phyloP scores from a whole-genome alignment of 257 asterid species.

The Penstemon barbatus region DNA sequence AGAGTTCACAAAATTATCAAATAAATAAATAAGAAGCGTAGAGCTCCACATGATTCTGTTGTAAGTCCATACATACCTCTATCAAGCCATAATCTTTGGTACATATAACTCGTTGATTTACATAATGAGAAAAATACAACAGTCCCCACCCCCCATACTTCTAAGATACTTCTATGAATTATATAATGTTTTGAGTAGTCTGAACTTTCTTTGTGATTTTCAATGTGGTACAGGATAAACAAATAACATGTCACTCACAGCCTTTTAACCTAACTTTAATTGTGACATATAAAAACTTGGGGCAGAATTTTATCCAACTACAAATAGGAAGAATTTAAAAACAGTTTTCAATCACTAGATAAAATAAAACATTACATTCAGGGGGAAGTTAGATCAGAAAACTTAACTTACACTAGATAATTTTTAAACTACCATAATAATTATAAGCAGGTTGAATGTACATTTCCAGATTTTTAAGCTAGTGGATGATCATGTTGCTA shows the following conservation, averaged over 20 bases:
- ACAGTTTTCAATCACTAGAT: neutral
- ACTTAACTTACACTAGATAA: neutral
- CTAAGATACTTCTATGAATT: neutral
- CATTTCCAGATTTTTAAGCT: neutral
- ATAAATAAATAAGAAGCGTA: no score
- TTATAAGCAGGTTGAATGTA: neutral
- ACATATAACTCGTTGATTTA: neutral
- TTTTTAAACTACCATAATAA: neutral
- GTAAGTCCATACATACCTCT: neutral
- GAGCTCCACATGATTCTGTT: neutral
- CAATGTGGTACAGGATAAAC: neutral
- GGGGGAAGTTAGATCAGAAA: neutral
- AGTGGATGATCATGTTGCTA: constrained; percentile 17
- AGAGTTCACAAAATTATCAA: neutral
- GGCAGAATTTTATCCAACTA: neutral
- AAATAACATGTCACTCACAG: neutral
- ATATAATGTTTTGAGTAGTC: neutral
- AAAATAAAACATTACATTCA: neutral
- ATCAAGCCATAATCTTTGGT: neutral
- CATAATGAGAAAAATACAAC: neutral
- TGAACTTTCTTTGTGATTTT: neutral
- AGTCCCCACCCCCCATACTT: neutral
- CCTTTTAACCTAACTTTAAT: neutral
- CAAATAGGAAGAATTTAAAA: neutral
- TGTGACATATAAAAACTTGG: constrained; percentile 3